phyloP scores from a whole-genome alignment of 225 moss, liverwort and hornwort species.

The Neckera pumila region DNA sequence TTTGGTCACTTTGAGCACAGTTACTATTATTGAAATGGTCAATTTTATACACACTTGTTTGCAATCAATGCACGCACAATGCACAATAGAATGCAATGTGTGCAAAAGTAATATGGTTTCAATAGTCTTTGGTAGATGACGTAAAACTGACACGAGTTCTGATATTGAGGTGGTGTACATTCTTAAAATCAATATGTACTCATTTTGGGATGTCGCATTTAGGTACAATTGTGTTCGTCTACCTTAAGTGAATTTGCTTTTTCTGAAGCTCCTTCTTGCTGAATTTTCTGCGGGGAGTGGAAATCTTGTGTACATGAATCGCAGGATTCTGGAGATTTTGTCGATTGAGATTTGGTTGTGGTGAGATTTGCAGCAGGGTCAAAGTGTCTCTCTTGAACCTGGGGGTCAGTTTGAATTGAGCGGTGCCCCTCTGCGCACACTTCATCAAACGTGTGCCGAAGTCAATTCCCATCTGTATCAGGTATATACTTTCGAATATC shows the following conservation, averaged over 20 bases:
- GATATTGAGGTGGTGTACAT: background rate
- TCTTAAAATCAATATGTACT: background rate
- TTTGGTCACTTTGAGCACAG: background rate
- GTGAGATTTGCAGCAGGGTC: constrained; percentile 44
- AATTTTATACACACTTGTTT: background rate
- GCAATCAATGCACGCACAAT: background rate
- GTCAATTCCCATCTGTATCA: constrained; percentile 92
- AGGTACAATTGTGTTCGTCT: background rate
- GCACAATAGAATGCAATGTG: background rate
- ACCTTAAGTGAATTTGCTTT: background rate
- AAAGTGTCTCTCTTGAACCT: constrained; percentile 90
- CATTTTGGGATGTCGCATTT: background rate
- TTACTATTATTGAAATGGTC: background rate
- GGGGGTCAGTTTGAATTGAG: constrained; percentile 97
- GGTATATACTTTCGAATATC: constrained; percentile 15
- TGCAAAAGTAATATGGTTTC: background rate
- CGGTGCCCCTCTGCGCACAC: constrained; percentile 76
- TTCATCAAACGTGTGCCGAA: constrained; percentile 94
- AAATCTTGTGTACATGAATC: background rate
- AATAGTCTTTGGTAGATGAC: background rate
- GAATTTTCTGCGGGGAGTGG: background rate
- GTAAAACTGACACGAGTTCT: background rate
- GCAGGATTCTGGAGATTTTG: background rate
- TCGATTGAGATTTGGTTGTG: background rate
- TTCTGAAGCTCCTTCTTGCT: background rate